Evolutionary conservation across 352 stramenopile species (phyloP), one percentile per base, ranked within the genome.

Genomic region (Peronospora belbahrii): DNA sequence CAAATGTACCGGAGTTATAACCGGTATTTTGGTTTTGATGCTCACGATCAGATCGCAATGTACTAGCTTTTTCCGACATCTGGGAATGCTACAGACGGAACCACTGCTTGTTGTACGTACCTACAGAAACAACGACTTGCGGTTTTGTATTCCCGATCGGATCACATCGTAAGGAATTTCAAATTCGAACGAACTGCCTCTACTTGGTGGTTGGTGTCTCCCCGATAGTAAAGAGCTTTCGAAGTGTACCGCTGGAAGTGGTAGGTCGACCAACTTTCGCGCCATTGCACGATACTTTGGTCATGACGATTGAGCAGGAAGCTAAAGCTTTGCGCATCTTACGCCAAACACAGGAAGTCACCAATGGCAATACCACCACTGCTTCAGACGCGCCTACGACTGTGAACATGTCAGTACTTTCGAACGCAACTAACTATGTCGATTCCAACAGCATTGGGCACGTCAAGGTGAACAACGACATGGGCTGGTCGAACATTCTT

Each of bases 401-500:
- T 14, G 44, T 62, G 39, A 57, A 64, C 31, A 59, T 66, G 64
- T 48, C 62, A 9, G 51, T 67, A 32, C 41, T 72, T 32, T 60
- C 53, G 19, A 66, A 63, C 31, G 42, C 32, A 36, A 71, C 52
- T 34, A 57, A 30, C 17, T 69, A 28, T 34, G 42, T 61, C 22
- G 65, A 64, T 23, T 37, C 40, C 17, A 64, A 45, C 13, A 58
- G 48, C 13, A 41, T 61, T 18, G 61, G 66, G 6, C 63, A 67
- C 35, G 62, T 77, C 36, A 59, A 58, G 24, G 39, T 59, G 15
- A 70, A 63, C 18, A 35, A 51, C 13, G 52, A 52, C 7, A 35
- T 59, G 35, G 55, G 60, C 45, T 81, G 69, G 66, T 59, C 58
- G 9, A 34, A 62, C 0, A 23, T 71, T 32, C 55, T 81, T 30